Conservation (phyloP, 2,329 filamentous ascomycete species). For the Hypoxylon sp. region DNA sequence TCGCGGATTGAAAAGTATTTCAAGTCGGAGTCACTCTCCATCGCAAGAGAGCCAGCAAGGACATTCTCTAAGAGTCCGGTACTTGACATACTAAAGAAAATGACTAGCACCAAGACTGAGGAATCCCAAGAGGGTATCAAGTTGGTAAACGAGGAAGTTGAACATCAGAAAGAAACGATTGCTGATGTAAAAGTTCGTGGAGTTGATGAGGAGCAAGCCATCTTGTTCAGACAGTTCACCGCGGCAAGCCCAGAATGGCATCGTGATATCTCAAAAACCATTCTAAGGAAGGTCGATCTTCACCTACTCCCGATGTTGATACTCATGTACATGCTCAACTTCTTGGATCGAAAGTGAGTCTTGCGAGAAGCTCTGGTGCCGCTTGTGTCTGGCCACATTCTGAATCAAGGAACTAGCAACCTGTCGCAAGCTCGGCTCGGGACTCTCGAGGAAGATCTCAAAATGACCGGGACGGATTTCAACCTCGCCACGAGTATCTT, state of each 20-base stretch:
- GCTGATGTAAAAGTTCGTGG: constrained; percentile 25
- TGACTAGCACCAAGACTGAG: constrained; percentile 13
- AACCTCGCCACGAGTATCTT: constrained; percentile 69
- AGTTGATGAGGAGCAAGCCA: constrained; percentile 48
- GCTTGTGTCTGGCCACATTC: not conserved
- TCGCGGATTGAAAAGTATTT: not conserved
- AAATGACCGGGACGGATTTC: constrained; percentile 69
- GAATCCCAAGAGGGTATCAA: constrained; percentile 25
- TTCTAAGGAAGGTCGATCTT: constrained; percentile 66
- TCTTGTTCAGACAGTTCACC: constrained; percentile 49
- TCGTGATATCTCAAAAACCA: constrained; percentile 49
- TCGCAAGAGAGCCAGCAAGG: not conserved
- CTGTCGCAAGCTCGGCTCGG: constrained; percentile 69
- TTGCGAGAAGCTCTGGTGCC: not conserved
- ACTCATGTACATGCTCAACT: constrained; percentile 71
- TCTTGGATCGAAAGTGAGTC: constrained; percentile 63
- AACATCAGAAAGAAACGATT: constrained; percentile 35
- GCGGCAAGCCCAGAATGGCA: constrained; percentile 52
- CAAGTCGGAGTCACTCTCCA: constrained; percentile 8
- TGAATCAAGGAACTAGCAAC: constrained; percentile 56
- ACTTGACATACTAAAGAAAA: constrained; percentile 2
- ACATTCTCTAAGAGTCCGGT: not conserved
- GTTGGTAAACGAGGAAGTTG: constrained; percentile 28
- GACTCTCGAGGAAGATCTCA: constrained; percentile 66
- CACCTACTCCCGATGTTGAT: constrained; percentile 67